A percentile compares a stretch with the other conserved stretches of the same genome.
phyloP scores from a whole-genome alignment of 2,329 filamentous ascomycete species.

The Sclerotinia trifoliorum region DNA sequence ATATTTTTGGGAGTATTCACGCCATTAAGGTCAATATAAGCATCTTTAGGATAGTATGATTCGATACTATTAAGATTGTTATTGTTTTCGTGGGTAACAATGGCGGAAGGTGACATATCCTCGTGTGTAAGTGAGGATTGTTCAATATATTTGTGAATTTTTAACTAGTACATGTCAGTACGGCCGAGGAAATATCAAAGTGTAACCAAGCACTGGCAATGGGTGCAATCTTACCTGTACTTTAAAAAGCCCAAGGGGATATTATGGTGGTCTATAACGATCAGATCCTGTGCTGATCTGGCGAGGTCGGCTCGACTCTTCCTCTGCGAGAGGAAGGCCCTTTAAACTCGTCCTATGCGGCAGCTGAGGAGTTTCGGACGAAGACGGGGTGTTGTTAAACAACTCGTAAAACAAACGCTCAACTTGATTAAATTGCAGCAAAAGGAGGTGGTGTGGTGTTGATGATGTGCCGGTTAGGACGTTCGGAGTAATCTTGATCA shows the following conservation, averaged over 20 bases:
- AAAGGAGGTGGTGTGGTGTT: constrained; percentile 61
- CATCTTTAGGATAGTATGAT: constrained; percentile 36
- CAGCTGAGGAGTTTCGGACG: constrained; percentile 77
- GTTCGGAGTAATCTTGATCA: constrained; percentile 69
- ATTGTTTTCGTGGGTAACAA: constrained; percentile 50
- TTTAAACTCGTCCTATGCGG: constrained; percentile 98
- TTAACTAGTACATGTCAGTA: constrained; percentile 18
- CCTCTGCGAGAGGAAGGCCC: constrained; percentile 99
- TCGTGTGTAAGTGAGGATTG: constrained; percentile 31
- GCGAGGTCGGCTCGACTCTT: constrained; percentile 99
- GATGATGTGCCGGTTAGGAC: constrained; percentile 64
- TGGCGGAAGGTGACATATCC: constrained; percentile 69
- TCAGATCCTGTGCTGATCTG: constrained; percentile 86
- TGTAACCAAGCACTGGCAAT: not conserved
- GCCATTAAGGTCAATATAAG: constrained; percentile 37
- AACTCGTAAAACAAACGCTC: constrained; percentile 51
- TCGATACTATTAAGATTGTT: constrained; percentile 36
- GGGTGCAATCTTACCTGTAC: constrained; percentile 29
- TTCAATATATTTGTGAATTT: constrained; percentile 23
- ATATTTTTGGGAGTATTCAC: constrained; percentile 64
- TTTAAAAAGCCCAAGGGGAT: constrained; percentile 44
- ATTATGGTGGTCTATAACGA: constrained; percentile 95
- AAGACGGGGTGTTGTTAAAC: constrained; percentile 51
- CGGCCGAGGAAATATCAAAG: not conserved
- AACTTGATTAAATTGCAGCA: constrained; percentile 52